Base-by-base conservation (phyloP, 495 filamentous ascomycete genomes). In the Jackrogersella minutella region DNA sequence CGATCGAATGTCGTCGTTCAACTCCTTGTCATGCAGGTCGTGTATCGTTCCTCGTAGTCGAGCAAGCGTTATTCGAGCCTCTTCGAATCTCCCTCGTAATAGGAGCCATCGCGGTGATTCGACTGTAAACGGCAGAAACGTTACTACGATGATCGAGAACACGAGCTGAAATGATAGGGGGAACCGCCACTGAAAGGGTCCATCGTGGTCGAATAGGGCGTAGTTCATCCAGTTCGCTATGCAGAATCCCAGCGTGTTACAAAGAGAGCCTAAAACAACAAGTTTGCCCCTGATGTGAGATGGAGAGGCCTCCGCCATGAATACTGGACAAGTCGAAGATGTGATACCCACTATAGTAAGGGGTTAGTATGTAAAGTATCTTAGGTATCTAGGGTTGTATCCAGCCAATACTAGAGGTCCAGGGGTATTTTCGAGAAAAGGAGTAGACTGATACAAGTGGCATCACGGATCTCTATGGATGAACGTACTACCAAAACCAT, bases 131-230 rank as follows among this genome's bases (percentile, higher is more conserved):
- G 62, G 53, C 10, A 71, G 36, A 41, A 64, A 57, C 14, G 28
- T 17, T 11, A 69, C 47, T 17, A 79, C 72, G 49, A 79, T 62
- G 0, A 76, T 41, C 22, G 69, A 51, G 43, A 69, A 78, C 14
- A 80, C 58, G 5, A 80, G 67, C 68, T 77, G 73, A 47, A 80
- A 77, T 0, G 70, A 76, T 5, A 80, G 51, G 7, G 77, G 78
- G 52, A 79, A 78, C 9, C 78, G 69, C 78, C 77, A 80, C 62
- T 75, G 70, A n/a, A 73, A 58, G 26, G 67, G 19, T 0, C 67
- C 70, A 44, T 58, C 63, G 28, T 62, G 36, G 56, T 73, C 52
- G 37, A 69, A 78, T n/a, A 74, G 51, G 9, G 66, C 74, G 41
- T 74, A 76, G 49, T 55, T 78, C 54, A 76, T 73, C 76, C 71